Base-by-base conservation (phyloP, 768 basidiomycete species). In the Naganishia antarctica region DNA sequence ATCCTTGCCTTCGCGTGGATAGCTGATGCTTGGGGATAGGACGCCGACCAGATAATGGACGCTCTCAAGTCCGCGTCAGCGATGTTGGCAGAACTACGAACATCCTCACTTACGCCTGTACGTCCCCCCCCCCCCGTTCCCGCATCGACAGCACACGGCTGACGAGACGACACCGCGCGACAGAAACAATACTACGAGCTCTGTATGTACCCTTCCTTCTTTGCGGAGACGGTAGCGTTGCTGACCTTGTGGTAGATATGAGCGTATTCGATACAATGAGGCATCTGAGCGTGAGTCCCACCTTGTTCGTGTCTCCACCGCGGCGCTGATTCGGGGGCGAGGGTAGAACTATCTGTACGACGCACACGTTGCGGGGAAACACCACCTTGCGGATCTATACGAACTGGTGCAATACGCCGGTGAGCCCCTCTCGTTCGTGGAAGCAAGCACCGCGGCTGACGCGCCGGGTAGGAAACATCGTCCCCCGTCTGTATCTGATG, bases 101-200 rank as follows among this genome's bases (percentile, higher is more conserved):
- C 94, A 0, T 91, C 89, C 1, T 90, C 90, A 11, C 82, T 98
- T 69, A 88, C 89, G 1, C 78, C 78, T 11, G 66, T 67, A 29
- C 21, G 66, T 67, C n/a, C 16, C 28, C 15, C 5, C 46, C 15
- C 3, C 16, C 21, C n/a, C n/a, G n/a, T 26, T 25, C 26, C 23
- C 28, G 31, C 15, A 49, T 31, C 7, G 15, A 34, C 23, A 4
- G 34, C 32, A 29, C 4, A 45, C n/a, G 46, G 37, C 16, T 53
- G 13, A n/a, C n/a, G n/a, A n/a, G n/a, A n/a, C n/a, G n/a, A n/a
- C n/a, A n/a, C n/a, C n/a, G 26, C 1, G 18, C 18, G 3, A 49
- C 90, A 92, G 12, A 99, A 99, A 75, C 92, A 97, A 74, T 99
- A 99, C 79, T 98, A 98, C 76, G 96, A 98, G 80, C 86, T 98